phyloP scores from a whole-genome alignment of 169 alveolate species.

The Plasmodium knowlesi region DNA sequence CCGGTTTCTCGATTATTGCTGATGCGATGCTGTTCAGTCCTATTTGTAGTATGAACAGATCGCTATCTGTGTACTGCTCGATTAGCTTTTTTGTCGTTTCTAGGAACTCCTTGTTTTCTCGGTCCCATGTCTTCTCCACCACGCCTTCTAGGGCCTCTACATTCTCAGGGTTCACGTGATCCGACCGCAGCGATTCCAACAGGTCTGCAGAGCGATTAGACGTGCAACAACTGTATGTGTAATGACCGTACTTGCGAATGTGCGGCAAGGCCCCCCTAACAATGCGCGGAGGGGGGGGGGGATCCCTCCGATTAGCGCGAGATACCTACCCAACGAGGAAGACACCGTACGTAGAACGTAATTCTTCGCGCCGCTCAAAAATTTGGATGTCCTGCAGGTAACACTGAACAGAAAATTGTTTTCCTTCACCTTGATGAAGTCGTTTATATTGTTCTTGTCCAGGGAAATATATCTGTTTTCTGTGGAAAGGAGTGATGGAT shows the following conservation, averaged over 20 bases:
- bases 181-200: constrained; percentile 1
- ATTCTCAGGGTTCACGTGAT: background rate
- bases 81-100: constrained; percentile 19
- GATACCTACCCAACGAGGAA: constrained; percentile 31
- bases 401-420: constrained; percentile 21
- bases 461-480: constrained; percentile 26
- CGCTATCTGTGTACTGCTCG: constrained; percentile 18
- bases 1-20: constrained; percentile 18
- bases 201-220: background rate
- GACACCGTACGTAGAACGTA: background rate
- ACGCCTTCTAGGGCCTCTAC: constrained; percentile 10
- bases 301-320: background rate
- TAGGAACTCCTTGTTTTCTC: constrained; percentile 50
- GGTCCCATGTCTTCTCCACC: constrained; percentile 50
- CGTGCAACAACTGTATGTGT: background rate
- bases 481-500: background rate
- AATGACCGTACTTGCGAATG: background rate
- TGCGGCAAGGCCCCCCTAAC: background rate
- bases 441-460: constrained; percentile 31
- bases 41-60: constrained; percentile 43
- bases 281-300: background rate
- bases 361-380: constrained; percentile 7
- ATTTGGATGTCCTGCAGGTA: constrained; percentile 20
- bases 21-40: constrained; percentile 65
- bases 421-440: constrained; percentile 35